Evolutionary conservation across 2,329 filamentous ascomycete genomes (phyloP).

Genomic region (Colletotrichum salicis): DNA sequence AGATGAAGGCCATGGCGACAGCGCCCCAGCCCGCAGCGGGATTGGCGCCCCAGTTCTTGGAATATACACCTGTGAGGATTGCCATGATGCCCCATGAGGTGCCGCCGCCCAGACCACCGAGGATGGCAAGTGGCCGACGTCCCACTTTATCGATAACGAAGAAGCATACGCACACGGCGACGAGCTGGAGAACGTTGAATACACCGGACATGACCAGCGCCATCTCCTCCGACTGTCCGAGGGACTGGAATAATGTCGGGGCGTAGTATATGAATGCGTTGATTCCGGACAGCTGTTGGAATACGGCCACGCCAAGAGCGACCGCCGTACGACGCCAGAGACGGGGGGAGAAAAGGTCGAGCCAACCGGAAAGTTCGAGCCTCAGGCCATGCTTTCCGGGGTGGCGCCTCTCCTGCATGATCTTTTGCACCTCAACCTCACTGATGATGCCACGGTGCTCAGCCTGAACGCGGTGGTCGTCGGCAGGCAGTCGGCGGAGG

Average conservation of each 20-base stretch:
- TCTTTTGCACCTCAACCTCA: constrained; percentile 58
- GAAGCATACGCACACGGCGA: constrained; percentile 43
- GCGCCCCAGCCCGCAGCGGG: constrained; percentile 1
- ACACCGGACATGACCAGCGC: constrained; percentile 47
- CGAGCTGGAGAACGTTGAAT: constrained; percentile 48
- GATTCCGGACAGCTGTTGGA: constrained; percentile 39
- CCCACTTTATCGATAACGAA: constrained; percentile 57
- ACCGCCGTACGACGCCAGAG: constrained; percentile 55
- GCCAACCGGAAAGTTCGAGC: constrained; percentile 57
- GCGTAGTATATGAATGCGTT: constrained; percentile 43
- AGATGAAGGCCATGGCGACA: constrained; percentile 7
- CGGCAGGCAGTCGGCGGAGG: constrained; percentile 53
- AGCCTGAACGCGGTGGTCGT: constrained; percentile 54
- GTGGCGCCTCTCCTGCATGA: constrained; percentile 50
- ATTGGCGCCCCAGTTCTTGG: too few relatives aligned
- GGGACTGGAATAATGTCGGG: constrained; percentile 41
- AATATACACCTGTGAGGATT: constrained; percentile 1
- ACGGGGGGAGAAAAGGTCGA: constrained; percentile 57
- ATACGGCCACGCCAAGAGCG: constrained; percentile 45
- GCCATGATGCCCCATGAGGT: constrained; percentile 29
- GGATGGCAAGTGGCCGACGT: constrained; percentile 42
- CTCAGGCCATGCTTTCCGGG: constrained; percentile 47
- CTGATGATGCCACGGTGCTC: constrained; percentile 62
- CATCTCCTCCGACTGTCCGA: constrained; percentile 43
- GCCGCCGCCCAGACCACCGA: constrained; percentile 43